phyloP scores from a whole-genome alignment of 805 yeast species.

The Monosporozyma aquatica region DNA sequence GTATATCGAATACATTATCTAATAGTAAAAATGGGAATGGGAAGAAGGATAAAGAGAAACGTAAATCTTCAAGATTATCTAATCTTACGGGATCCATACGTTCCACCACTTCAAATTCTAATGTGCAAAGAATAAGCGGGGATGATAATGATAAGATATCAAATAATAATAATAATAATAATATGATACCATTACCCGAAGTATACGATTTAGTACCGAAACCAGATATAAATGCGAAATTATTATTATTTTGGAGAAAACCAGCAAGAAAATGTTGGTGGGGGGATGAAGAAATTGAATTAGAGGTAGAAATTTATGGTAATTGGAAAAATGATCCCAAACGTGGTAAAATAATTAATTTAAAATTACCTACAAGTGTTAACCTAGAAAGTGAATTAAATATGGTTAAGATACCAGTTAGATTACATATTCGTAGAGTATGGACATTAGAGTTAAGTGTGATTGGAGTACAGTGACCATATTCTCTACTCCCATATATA shows the following conservation, averaged over 20 bases:
- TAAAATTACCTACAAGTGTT: conserved; percentile 12
- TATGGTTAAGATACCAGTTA: conserved; percentile 36
- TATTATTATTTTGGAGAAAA: conserved; percentile 88
- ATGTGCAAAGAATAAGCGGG: conserved; percentile 22
- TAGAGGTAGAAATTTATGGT: conserved; percentile 30
- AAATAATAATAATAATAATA: conserved; percentile 27
- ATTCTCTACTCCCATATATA: not conserved
- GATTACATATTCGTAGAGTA: conserved; percentile 81
- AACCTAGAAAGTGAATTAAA: conserved; percentile 11
- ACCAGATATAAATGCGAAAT: conserved; percentile 43
- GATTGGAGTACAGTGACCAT: conserved; percentile 53
- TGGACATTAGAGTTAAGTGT: conserved; percentile 95
- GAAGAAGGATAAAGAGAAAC: conserved; percentile 18
- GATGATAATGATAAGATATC: conserved; percentile 34
- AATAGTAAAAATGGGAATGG: not conserved
- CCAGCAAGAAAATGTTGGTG: conserved; percentile 99
- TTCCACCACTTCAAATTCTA: conserved; percentile 50
- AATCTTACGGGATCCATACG: conserved; percentile 51
- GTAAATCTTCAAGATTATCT: conserved; percentile 47
- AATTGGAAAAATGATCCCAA: conserved; percentile 12
- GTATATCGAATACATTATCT: conserved; percentile 1
- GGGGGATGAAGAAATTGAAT: conserved; percentile 54
- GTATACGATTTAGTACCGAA: conserved; percentile 29
- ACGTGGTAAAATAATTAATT: conserved; percentile 7
- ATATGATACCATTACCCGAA: conserved; percentile 24